Conservation (phyloP, 108 stramenopile species). For the Cyclotella choctawhatcheeana region DNA sequence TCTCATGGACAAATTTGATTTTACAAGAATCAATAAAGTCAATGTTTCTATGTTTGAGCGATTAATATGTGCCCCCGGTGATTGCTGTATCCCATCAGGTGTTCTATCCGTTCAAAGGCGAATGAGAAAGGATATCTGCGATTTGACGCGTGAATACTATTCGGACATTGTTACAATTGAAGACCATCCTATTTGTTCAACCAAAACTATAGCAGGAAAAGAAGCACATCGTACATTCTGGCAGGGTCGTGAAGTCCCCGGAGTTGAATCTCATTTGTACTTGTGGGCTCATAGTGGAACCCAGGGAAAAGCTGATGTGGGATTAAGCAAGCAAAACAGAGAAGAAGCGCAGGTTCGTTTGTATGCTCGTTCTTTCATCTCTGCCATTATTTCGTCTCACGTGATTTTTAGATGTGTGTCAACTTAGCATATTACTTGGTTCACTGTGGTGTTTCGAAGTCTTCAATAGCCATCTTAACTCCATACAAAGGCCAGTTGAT, state of each 20-base stretch:
- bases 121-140: slow-evolving; percentile 56
- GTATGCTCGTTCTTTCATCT: background rate
- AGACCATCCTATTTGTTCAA: slow-evolving; percentile 36
- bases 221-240: slow-evolving; percentile 11
- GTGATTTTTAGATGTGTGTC: slow-evolving; percentile 27
- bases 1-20: slow-evolving; percentile 42
- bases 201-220: slow-evolving; percentile 17
- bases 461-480: slow-evolving; percentile 53
- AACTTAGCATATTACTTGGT: slow-evolving; percentile 45
- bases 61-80: slow-evolving; percentile 35
- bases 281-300: slow-evolving; percentile 47
- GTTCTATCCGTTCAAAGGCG: slow-evolving; percentile 52
- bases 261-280: slow-evolving; percentile 43
- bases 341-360: slow-evolving; percentile 34
- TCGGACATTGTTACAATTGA: slow-evolving; percentile 41
- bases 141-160: slow-evolving; percentile 49
- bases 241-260: slow-evolving; percentile 45
- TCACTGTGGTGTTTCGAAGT: slow-evolving; percentile 37
- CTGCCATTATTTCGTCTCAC: background rate
- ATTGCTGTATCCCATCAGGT: slow-evolving; percentile 42
- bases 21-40: slow-evolving; percentile 44
- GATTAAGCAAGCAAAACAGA: slow-evolving; percentile 24
- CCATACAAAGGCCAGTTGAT: slow-evolving; percentile 57
- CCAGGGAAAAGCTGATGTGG: slow-evolving; percentile 28
- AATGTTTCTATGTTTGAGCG: slow-evolving; percentile 55